These are phyloP conservation scores for Gloeopeniophorella convolvens DNA, from an alignment of 768 basidiomycete genomes.

Conservation along the genomic window DNA sequence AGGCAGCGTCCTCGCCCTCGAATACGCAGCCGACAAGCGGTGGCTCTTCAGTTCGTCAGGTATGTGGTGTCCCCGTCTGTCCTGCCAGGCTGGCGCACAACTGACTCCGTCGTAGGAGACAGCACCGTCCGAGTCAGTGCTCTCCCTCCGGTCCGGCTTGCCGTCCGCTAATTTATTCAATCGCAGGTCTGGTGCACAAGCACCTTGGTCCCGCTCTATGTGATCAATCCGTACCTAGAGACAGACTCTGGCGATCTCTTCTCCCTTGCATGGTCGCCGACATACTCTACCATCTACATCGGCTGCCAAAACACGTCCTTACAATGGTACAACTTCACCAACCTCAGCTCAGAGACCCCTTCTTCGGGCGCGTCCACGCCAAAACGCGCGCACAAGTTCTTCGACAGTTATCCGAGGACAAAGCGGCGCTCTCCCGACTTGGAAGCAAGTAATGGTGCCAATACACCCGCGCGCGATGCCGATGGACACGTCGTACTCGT, in stretches of 20 bases:
- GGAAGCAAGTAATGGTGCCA: constrained; percentile 49
- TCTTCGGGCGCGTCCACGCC: constrained; percentile 25
- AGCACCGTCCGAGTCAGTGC: constrained; percentile 73
- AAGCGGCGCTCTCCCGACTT: constrained; percentile 64
- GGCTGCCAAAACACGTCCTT: constrained; percentile 93
- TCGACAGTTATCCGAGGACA: constrained; percentile 80
- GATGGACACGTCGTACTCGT: constrained; percentile 22
- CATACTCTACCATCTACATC: constrained; percentile 66
- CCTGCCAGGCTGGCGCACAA: background rate
- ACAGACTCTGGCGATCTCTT: constrained; percentile 83
- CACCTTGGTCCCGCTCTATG: constrained; percentile 57
- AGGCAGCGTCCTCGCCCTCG: constrained; percentile 76
- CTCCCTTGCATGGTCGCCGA: constrained; percentile 71
- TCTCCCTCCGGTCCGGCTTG: background rate
- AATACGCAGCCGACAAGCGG: constrained; percentile 63
- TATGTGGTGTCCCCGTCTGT: constrained; percentile 27
- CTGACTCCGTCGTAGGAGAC: constrained; percentile 48
- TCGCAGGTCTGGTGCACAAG: constrained; percentile 76
- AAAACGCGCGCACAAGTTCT: constrained; percentile 75
- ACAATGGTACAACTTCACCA: constrained; percentile 73
- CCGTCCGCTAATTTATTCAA: background rate
- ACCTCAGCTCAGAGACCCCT: background rate
- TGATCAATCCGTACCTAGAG: constrained; percentile 73
- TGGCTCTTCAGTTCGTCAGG: constrained; percentile 93
- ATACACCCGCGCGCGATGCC: constrained; percentile 26